Percentiles rank a stretch among this genome's conserved stretches.
Conservation (phyloP, 805 yeast species). For the Wickerhamiella azymoides region DNA sequence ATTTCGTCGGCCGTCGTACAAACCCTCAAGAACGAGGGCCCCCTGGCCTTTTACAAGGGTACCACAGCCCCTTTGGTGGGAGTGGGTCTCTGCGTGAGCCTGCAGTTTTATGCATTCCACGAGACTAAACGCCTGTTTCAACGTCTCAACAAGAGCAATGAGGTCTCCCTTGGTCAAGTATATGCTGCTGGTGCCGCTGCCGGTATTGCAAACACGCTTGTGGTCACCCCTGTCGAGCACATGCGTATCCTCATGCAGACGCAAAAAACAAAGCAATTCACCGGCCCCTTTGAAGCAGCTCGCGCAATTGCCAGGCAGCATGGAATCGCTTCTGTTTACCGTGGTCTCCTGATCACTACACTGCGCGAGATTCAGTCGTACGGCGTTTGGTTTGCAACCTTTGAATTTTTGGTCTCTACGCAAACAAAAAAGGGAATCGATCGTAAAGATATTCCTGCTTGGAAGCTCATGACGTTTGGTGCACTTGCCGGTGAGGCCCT, state of each 20-base stretch:
- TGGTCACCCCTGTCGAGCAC: conserved; percentile 55
- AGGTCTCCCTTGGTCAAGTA: conserved; percentile 39
- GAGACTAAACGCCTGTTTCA: conserved; percentile 47
- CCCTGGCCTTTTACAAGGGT: conserved; percentile 50
- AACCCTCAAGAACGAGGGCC: conserved; percentile 46
- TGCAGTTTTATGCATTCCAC: conserved; percentile 59
- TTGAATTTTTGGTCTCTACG: conserved; percentile 37
- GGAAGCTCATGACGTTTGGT: conserved; percentile 43
- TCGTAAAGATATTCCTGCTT: conserved; percentile 39
- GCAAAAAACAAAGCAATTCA: conserved; percentile 28
- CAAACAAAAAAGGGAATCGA: conserved; percentile 15
- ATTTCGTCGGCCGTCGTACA: conserved; percentile 38
- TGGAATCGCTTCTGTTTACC: conserved; percentile 38
- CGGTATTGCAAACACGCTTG: conserved; percentile 50
- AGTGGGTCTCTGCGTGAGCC: conserved; percentile 55
- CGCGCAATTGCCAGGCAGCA: conserved; percentile 28
- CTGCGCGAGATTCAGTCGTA: conserved; percentile 56
- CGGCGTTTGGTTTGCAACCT: conserved; percentile 60
- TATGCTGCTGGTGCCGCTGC: conserved; percentile 53
- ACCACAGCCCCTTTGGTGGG: conserved; percentile 58
- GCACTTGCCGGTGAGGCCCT: conserved; percentile 57
- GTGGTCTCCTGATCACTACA: conserved; percentile 43
- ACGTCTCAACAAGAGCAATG: background rate
- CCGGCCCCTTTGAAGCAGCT: conserved; percentile 34
- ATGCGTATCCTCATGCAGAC: conserved; percentile 48